phyloP scores from a whole-genome alignment of 306 rosid genomes.

The Quercus gilva region DNA sequence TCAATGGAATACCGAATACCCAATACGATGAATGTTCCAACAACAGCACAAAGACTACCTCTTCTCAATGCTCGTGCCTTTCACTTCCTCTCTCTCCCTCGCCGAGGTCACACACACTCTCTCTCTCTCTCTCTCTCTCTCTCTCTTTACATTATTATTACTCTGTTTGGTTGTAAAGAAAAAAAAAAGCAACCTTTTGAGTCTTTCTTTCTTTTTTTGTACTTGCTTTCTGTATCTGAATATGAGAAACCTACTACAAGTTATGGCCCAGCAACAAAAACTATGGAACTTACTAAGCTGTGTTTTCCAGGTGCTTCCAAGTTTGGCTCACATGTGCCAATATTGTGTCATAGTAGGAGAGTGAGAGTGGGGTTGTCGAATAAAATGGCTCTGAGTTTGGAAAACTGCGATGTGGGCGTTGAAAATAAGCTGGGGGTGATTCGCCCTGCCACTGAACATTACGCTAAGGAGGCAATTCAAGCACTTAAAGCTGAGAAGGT shows the following conservation, averaged over 20 bases:
- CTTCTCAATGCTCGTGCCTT: slow-evolving; percentile 26
- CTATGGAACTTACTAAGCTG: not conserved
- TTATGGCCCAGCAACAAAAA: no score
- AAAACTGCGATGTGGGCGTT: slow-evolving; percentile 31
- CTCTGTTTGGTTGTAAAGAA: not conserved
- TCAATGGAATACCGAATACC: not conserved
- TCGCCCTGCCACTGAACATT: slow-evolving; percentile 61
- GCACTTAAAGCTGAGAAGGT: slow-evolving; percentile 68
- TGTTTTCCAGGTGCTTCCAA: slow-evolving; percentile 37
- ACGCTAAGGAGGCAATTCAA: slow-evolving; percentile 57
- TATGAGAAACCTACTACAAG: no score
- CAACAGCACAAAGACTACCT: slow-evolving; percentile 31
- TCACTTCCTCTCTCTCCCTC: slow-evolving; percentile 19
- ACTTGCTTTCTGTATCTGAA: no score
- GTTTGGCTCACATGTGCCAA: slow-evolving; percentile 17
- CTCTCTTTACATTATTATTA: not conserved
- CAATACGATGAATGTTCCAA: slow-evolving; percentile 17
- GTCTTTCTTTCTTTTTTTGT: no score
- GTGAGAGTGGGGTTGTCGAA: slow-evolving; percentile 30
- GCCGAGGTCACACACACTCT: slow-evolving; percentile 1
- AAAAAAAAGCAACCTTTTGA: not conserved
- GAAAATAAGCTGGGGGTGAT: slow-evolving; percentile 39
- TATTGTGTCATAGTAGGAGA: slow-evolving; percentile 15
- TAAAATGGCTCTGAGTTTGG: slow-evolving; percentile 47
- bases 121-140: not conserved